These are phyloP conservation scores for Colletotrichum sp. DNA, from an alignment of 2,329 filamentous ascomycete genomes.

Conservation along the genomic window DNA sequence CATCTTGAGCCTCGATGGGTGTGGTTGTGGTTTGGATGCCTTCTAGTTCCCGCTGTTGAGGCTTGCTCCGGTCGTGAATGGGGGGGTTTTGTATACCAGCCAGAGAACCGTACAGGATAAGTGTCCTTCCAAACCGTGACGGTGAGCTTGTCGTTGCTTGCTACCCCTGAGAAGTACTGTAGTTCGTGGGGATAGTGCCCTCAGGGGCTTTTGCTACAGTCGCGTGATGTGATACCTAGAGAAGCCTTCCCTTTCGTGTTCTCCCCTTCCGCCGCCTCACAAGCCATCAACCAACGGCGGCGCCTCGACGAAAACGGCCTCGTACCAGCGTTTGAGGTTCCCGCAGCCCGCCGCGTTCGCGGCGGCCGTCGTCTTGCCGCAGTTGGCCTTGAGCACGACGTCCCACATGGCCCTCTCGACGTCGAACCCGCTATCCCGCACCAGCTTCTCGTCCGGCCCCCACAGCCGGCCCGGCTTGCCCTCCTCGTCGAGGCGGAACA, in stretches of 20 bases:
- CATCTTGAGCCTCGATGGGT: background rate
- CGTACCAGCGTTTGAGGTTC: constrained; percentile 32
- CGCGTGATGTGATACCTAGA: background rate
- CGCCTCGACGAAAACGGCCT: constrained; percentile 3
- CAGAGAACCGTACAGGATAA: background rate
- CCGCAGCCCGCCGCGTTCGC: constrained; percentile 25
- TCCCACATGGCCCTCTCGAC: constrained; percentile 38
- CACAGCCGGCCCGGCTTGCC: constrained; percentile 32
- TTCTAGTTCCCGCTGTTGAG: background rate
- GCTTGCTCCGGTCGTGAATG: background rate
- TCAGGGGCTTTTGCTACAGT: background rate
- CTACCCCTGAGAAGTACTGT: background rate
- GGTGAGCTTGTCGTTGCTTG: background rate
- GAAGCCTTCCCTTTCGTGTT: background rate
- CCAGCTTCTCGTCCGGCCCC: constrained; percentile 29
- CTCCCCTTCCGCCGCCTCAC: background rate
- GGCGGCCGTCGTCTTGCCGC: constrained; percentile 19
- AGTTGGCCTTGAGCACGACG: constrained; percentile 32
- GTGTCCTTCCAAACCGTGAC: background rate
- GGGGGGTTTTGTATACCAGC: background rate
- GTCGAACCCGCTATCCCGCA: constrained; percentile 32
- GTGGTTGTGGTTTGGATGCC: background rate
- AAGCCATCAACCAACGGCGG: background rate
- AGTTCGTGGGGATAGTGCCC: background rate
- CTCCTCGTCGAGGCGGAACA: constrained; percentile 24